Percentiles rank a stretch among this genome's conserved stretches.
Conservation (phyloP, 2,329 filamentous ascomycete species). For the Immersiporthe knoxdaviesiana region DNA sequence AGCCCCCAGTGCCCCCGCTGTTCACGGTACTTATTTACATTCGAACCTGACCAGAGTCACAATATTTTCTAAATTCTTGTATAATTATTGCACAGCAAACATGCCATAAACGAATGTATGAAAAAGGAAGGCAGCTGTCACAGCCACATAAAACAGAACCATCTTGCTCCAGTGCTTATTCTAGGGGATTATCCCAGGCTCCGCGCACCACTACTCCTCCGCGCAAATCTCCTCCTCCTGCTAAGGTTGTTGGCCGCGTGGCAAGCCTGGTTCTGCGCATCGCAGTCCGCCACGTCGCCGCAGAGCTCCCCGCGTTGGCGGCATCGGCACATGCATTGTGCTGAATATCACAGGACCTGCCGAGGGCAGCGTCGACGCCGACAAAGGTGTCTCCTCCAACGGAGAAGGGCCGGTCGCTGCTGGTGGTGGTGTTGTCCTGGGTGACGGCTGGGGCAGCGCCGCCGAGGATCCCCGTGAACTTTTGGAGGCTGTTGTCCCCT, state of each 20-base stretch:
- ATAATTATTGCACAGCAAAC: neutral
- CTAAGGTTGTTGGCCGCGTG: slow-evolving; percentile 28
- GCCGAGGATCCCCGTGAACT: slow-evolving; percentile 46
- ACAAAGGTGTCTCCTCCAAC: slow-evolving; percentile 46
- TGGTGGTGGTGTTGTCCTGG: slow-evolving; percentile 38
- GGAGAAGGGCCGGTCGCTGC: slow-evolving; percentile 40
- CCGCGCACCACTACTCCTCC: too few species aligned
- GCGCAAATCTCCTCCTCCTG: neutral
- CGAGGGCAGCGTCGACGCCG: slow-evolving; percentile 44
- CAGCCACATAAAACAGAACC: too few species aligned
- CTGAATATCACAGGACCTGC: slow-evolving; percentile 50
- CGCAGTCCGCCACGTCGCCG: slow-evolving; percentile 42
- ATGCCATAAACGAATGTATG: too few species aligned
- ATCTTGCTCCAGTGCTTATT: too few species aligned
- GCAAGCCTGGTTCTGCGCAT: slow-evolving; percentile 42
- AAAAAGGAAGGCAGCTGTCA: too few species aligned
- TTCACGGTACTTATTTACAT: too few species aligned
- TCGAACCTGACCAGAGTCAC: too few species aligned
- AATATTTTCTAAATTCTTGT: neutral
- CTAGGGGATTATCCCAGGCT: too few species aligned
- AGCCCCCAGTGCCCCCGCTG: too few species aligned
- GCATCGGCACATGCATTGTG: slow-evolving; percentile 49
- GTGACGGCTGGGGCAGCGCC: slow-evolving; percentile 44
- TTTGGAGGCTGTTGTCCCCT: slow-evolving; percentile 40
- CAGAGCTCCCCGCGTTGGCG: slow-evolving; percentile 41